A percentile compares a stretch with the other conserved stretches of the same genome.
Evolutionary conservation across 129 eudicot genomes (phyloP).

Genomic region (Helianthus tuberosus): DNA sequence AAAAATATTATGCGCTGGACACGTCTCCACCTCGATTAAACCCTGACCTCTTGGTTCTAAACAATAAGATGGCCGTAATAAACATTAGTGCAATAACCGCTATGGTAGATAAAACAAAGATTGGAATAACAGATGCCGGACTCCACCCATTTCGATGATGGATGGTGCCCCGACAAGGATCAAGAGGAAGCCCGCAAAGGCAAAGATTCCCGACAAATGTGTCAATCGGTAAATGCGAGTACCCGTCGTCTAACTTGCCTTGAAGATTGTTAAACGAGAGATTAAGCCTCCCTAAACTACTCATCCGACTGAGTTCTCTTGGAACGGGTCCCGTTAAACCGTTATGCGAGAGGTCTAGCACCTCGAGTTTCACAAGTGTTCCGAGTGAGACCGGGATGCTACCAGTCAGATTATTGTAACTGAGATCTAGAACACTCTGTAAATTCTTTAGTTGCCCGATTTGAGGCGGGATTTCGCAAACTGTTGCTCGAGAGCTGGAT

Average conservation of each 20-base stretch:
- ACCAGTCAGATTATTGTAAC: constrained; percentile 78
- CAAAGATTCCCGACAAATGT: constrained; percentile 64
- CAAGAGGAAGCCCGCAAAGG: constrained; percentile 83
- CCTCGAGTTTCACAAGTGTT: constrained; percentile 73
- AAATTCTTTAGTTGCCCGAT: constrained; percentile 73
- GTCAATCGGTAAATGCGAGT: constrained; percentile 69
- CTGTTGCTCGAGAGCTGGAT: constrained; percentile 69
- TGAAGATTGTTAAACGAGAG: constrained; percentile 78
- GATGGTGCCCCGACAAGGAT: constrained; percentile 39
- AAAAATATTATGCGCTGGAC: constrained; percentile 45
- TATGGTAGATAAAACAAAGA: constrained; percentile 59
- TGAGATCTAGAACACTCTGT: constrained; percentile 77
- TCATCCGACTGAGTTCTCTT: constrained; percentile 65
- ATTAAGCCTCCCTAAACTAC: constrained; percentile 74
- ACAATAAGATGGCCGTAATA: constrained; percentile 54
- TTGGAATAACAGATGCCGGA: constrained; percentile 51
- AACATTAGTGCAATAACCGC: constrained; percentile 58
- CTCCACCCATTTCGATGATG: constrained; percentile 37
- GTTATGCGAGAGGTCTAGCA: constrained; percentile 80
- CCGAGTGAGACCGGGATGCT: constrained; percentile 71
- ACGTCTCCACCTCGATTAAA: constrained; percentile 45
- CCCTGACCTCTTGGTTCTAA: constrained; percentile 58
- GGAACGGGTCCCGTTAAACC: constrained; percentile 69
- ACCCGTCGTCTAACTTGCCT: constrained; percentile 65
- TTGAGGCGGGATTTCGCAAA: constrained; percentile 71